These are phyloP conservation scores for Gliomastix tumulicola DNA, from an alignment of 2,329 filamentous ascomycete species.

Conservation along the genomic window DNA sequence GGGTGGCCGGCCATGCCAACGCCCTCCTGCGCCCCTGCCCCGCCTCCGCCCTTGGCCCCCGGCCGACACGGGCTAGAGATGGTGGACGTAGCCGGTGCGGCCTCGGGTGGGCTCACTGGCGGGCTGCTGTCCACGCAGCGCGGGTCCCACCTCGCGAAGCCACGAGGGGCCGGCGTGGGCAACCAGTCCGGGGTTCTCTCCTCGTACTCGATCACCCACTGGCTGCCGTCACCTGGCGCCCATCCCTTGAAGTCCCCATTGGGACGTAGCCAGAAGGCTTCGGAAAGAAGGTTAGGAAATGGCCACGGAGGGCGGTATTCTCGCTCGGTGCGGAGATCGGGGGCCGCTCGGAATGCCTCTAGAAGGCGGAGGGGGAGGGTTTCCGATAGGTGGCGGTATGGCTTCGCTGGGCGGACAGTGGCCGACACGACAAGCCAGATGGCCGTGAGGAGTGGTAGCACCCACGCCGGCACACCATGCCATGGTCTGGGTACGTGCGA, in stretches of 20 bases:
- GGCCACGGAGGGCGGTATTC: slow-evolving; percentile 17
- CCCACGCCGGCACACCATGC: too few relatives aligned
- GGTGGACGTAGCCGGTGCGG: too few relatives aligned
- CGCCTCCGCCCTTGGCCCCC: too few relatives aligned
- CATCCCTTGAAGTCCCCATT: slow-evolving; percentile 22
- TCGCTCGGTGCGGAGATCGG: slow-evolving; percentile 15
- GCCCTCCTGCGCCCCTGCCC: too few relatives aligned
- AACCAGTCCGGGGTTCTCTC: slow-evolving; percentile 18
- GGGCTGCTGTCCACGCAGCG: slow-evolving; percentile 13
- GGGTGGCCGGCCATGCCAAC: too few relatives aligned
- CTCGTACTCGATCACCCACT: slow-evolving; percentile 14
- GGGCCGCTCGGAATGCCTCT: slow-evolving; percentile 15
- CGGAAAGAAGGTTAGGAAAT: slow-evolving; percentile 17
- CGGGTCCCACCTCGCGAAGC: slow-evolving; percentile 19
- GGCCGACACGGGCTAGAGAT: too few relatives aligned
- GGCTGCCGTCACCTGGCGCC: slow-evolving; percentile 16
- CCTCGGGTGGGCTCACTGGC: too few relatives aligned
- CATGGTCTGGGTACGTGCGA: too few relatives aligned
- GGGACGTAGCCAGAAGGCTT: slow-evolving; percentile 14
- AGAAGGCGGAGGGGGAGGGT: slow-evolving; percentile 21
- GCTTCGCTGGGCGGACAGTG: slow-evolving; percentile 16
- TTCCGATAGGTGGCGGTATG: slow-evolving; percentile 20
- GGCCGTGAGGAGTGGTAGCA: too few relatives aligned
- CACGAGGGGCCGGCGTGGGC: slow-evolving; percentile 14
- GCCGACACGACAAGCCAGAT: slow-evolving; percentile 7